phyloP scores from a whole-genome alignment of 2,329 filamentous ascomycete species.

The Drechslera avenae region DNA sequence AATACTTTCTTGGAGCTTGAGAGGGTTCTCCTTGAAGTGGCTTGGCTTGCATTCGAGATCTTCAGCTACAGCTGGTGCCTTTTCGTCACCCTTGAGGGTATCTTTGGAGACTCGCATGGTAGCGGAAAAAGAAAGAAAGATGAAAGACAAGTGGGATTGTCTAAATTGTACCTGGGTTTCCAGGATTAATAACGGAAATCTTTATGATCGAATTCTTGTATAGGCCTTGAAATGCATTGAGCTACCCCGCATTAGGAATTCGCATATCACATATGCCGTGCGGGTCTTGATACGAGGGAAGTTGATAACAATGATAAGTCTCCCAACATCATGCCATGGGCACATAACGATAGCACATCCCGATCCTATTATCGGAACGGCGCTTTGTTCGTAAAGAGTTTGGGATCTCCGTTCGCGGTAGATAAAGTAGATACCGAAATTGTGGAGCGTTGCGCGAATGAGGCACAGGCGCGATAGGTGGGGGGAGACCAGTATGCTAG shows the following conservation, averaged over 20 bases:
- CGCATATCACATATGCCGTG: background rate
- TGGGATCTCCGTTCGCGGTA: background rate
- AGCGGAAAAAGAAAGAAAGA: no score
- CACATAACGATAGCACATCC: background rate
- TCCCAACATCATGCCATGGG: background rate
- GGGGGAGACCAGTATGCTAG: background rate
- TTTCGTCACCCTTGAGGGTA: background rate
- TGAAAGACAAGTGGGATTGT: no score
- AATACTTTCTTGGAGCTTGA: constrained; percentile 1
- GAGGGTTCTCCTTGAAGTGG: background rate
- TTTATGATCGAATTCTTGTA: no score
- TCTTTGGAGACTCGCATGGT: background rate
- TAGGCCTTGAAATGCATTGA: no score
- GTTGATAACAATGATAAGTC: background rate
- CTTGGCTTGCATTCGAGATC: constrained; percentile 2
- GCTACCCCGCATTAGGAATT: background rate
- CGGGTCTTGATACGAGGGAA: background rate
- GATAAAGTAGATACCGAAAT: background rate
- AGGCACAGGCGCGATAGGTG: background rate
- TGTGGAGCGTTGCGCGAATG: background rate
- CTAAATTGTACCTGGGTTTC: no score
- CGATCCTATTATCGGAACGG: constrained; percentile 1
- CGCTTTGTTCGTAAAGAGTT: background rate
- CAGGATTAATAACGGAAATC: no score
- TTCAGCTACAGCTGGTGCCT: background rate